Evolutionary conservation across 2,329 filamentous ascomycete genomes (phyloP).

Genomic region (Beauveria brongniartii): DNA sequence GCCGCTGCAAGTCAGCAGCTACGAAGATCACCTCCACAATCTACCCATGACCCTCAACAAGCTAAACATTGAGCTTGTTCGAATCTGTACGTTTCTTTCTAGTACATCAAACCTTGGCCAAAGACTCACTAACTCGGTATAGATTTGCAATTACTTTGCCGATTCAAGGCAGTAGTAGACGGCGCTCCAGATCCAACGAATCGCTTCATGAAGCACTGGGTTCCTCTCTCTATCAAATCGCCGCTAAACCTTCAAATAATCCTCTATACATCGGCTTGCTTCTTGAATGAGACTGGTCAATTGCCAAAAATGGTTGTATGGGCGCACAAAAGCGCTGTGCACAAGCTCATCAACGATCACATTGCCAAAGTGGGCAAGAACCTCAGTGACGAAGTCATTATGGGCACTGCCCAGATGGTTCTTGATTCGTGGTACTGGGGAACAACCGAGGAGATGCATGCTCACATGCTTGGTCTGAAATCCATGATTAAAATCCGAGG

Average conservation of each 20-base stretch:
- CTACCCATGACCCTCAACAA: slow-evolving; percentile 34
- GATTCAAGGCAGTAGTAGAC: slow-evolving; percentile 43
- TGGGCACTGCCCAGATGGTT: slow-evolving; percentile 40
- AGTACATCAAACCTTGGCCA: neutral
- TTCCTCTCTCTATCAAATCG: slow-evolving; percentile 41
- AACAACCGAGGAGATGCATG: slow-evolving; percentile 33
- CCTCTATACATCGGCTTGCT: slow-evolving; percentile 43
- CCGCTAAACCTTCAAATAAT: slow-evolving; percentile 40
- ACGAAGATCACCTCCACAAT: slow-evolving; percentile 29
- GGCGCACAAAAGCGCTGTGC: slow-evolving; percentile 34
- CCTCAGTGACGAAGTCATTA: slow-evolving; percentile 38
- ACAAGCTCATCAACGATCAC: slow-evolving; percentile 39
- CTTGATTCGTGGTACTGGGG: slow-evolving; percentile 49
- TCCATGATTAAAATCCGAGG: slow-evolving; percentile 41
- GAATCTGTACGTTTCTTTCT: slow-evolving; percentile 32
- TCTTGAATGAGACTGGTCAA: slow-evolving; percentile 41
- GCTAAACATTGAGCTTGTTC: slow-evolving; percentile 39
- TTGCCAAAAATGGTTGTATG: slow-evolving; percentile 35
- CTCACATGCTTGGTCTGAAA: slow-evolving; percentile 38
- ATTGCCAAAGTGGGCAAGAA: slow-evolving; percentile 28
- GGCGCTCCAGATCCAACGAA: slow-evolving; percentile 37
- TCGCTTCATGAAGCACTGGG: slow-evolving; percentile 38
- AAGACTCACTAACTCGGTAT: neutral
- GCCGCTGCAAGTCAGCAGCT: slow-evolving; percentile 18
- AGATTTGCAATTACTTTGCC: slow-evolving; percentile 42